Percentiles rank a stretch among this genome's conserved stretches.
Evolutionary conservation across 352 stramenopile species (phyloP).

Genomic region (Globisporangium heterothallicum): DNA sequence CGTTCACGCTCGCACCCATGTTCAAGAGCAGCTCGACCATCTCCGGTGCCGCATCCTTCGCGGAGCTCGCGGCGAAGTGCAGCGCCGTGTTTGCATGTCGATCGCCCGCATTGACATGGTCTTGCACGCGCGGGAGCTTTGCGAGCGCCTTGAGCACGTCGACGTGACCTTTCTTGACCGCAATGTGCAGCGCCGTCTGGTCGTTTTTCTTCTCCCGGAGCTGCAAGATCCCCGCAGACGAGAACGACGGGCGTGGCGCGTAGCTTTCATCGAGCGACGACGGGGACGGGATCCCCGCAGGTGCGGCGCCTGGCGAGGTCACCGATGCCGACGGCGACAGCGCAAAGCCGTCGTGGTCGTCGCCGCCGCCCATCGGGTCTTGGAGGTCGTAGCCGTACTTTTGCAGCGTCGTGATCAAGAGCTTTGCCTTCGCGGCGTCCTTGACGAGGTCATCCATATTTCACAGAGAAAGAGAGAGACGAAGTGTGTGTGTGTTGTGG

Average conservation of each 20-base stretch:
- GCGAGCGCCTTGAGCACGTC: constrained; percentile 75
- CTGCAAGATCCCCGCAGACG: constrained; percentile 59
- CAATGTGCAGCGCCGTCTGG: constrained; percentile 81
- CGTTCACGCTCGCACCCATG: constrained; percentile 51
- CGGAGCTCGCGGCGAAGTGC: constrained; percentile 72
- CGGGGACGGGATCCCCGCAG: constrained; percentile 12
- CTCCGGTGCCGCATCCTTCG: constrained; percentile 44
- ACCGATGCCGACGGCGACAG: background rate
- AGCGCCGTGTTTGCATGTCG: constrained; percentile 77
- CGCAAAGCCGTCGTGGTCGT: constrained; percentile 18
- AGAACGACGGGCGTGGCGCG: constrained; percentile 19
- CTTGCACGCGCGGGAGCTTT: constrained; percentile 61
- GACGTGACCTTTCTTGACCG: constrained; percentile 76
- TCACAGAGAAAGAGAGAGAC: background rate
- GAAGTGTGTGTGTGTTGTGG: constrained; percentile 12
- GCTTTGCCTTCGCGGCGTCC: constrained; percentile 49
- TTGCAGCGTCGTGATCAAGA: constrained; percentile 78
- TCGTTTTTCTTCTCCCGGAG: constrained; percentile 80
- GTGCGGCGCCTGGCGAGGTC: constrained; percentile 1
- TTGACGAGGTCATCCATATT: constrained; percentile 29
- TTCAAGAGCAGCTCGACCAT: constrained; percentile 70
- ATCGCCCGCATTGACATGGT: constrained; percentile 74
- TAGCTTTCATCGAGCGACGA: constrained; percentile 32
- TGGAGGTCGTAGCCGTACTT: constrained; percentile 81
- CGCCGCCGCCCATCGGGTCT: constrained; percentile 13